Base-by-base conservation (phyloP, 495 filamentous ascomycete species). In the Penicillium subrubescens region DNA sequence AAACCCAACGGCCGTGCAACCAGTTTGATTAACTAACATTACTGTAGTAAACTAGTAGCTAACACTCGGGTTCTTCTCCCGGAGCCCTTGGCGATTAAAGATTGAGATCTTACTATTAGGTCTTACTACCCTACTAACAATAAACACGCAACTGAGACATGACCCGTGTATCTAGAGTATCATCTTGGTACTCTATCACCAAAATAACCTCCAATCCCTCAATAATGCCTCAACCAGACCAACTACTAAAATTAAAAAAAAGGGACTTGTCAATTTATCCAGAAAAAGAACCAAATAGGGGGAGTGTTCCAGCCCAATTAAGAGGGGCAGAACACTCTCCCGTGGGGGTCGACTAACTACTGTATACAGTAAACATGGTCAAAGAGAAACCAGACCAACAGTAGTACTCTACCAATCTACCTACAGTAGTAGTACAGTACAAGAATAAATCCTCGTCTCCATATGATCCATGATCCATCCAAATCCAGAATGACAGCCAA, bases 271-370 rank as follows among this genome's bases (percentile, higher is more conserved):
- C 43, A 46, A 23, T n/a, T 46, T 46, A 27, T 46, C 43, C 43
- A 21, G 19, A 23, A 46, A 23, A 23, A 21, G 8, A 46, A 46
- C 8, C n/a, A 43, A 58, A 44, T 19, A 34, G 39, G 43, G 37
- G 44, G 57, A 14, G 33, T 39, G 35, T 25, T n/a, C 29, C 23
- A 41, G 55, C 34, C 34, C 31, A 39, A 57, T n/a, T 1, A 58
- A 57, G 21, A 52, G 53, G 51, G 65, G 65, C 57, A 60, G 60
- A 67, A 63, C 57, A 37, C 59, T 67, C 60, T 56, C 33, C 65
- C 65, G 65, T 63, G 53, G 44, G 52, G 46, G 21, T 27, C 25
- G 25, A 27, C 25, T 58, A 14, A 17, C 35, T 14, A 6, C 11
- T 17, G 37, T 11, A 11, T 0, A 4, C 12, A 21, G n/a, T 46